Conservation (phyloP, 2,329 filamentous ascomycete genomes). For the Zymoseptoria crescenta region DNA sequence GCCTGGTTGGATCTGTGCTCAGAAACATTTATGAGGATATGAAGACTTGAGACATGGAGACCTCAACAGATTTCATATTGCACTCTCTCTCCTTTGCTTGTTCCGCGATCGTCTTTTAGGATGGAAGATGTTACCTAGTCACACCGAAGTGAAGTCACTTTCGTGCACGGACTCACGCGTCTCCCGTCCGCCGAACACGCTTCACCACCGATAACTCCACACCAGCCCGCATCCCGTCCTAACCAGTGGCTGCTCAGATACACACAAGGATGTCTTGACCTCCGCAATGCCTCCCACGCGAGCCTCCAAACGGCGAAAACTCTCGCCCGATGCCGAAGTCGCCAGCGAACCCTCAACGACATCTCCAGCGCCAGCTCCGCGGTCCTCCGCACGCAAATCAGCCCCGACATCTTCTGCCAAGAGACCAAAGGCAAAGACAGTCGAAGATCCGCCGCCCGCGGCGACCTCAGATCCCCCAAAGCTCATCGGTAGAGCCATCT, state of each 20-base stretch:
- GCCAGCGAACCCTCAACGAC: slow-evolving; percentile 4
- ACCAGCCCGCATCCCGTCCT: too few species aligned
- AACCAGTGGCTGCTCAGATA: not conserved
- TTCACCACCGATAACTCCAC: too few species aligned
- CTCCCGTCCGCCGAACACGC: too few species aligned
- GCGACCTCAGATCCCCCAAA: not conserved
- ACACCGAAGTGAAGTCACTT: too few species aligned
- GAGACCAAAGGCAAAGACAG: slow-evolving; percentile 2
- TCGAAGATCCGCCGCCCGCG: slow-evolving; percentile 4
- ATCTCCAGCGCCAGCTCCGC: slow-evolving; percentile 4
- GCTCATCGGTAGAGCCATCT: slow-evolving; percentile 9
- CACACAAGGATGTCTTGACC: not conserved
- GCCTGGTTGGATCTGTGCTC: not conserved
- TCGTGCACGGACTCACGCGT: too few species aligned
- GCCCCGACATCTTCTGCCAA: not conserved
- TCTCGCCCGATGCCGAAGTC: slow-evolving; percentile 14
- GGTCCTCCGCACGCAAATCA: not conserved
- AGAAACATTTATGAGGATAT: too few species aligned
- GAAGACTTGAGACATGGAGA: too few species aligned
- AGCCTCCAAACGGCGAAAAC: slow-evolving; percentile 25
- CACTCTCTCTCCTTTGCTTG: too few species aligned
- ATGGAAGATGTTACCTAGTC: too few species aligned
- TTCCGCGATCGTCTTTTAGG: too few species aligned
- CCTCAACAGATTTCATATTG: too few species aligned
- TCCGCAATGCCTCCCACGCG: slow-evolving; percentile 20